A percentile compares a stretch with the other conserved stretches of the same genome.
These are phyloP conservation scores for Calonectria honghensis DNA, from an alignment of 2,329 filamentous ascomycete genomes.

Conservation along the genomic window DNA sequence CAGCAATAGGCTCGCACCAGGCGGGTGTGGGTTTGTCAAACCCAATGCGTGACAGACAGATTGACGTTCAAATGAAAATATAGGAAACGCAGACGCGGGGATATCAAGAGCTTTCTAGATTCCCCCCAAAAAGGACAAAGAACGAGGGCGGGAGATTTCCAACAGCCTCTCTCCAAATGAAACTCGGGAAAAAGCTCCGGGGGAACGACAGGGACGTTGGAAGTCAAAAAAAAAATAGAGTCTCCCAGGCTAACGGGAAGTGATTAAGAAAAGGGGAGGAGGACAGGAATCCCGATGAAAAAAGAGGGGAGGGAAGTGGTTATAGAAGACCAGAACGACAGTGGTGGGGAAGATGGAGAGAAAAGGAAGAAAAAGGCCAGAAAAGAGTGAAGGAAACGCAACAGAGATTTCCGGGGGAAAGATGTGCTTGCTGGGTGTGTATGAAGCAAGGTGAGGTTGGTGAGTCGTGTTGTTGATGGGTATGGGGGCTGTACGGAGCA, in stretches of 20 bases:
- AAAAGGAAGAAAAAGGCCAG: slow-evolving; percentile 37
- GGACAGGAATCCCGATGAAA: slow-evolving; percentile 31
- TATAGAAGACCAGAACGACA: slow-evolving; percentile 53
- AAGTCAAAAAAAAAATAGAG: slow-evolving; percentile 44
- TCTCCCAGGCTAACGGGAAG: slow-evolving; percentile 44
- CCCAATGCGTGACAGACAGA: slow-evolving; percentile 48
- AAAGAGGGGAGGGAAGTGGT: slow-evolving; percentile 49
- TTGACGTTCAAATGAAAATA: slow-evolving; percentile 46
- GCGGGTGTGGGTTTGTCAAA: slow-evolving; percentile 47
- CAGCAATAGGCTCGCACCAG: slow-evolving; percentile 53
- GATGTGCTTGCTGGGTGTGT: slow-evolving; percentile 47
- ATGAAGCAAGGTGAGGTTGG: slow-evolving; percentile 32
- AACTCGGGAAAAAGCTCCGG: slow-evolving; percentile 40
- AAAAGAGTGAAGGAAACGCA: slow-evolving; percentile 42
- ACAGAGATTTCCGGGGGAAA: slow-evolving; percentile 48
- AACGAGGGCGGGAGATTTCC: slow-evolving; percentile 50
- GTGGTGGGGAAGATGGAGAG: slow-evolving; percentile 48
- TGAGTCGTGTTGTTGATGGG: slow-evolving; percentile 30
- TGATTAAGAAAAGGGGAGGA: slow-evolving; percentile 34
- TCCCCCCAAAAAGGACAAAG: slow-evolving; percentile 39
- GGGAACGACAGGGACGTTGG: slow-evolving; percentile 36
- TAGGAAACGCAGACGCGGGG: slow-evolving; percentile 44
- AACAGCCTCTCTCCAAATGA: slow-evolving; percentile 46
- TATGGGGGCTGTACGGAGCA: slow-evolving; percentile 20
- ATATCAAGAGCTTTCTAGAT: slow-evolving; percentile 37